A percentile compares a stretch with the other conserved stretches of the same genome.
Evolutionary conservation across 202 grass and related monocot species (phyloP).

Genomic region (Saccharum hybrid): DNA sequence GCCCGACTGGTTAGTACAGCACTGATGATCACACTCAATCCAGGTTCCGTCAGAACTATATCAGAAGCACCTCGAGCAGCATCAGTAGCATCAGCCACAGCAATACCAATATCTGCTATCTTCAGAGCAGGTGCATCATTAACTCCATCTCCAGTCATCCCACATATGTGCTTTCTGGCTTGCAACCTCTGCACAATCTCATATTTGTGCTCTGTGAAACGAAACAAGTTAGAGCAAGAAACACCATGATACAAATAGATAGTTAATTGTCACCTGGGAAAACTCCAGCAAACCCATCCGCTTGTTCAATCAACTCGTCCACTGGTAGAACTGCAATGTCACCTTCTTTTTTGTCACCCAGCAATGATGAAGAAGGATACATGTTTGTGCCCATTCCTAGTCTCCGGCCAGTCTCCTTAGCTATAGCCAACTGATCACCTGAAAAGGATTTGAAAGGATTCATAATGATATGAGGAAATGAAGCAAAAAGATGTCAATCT

Average conservation of each 20-base stretch:
- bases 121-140: constrained; percentile 78
- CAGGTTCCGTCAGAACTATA: constrained; percentile 73
- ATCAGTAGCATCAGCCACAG: constrained; percentile 74
- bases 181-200: constrained; percentile 73
- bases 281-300: constrained; percentile 77
- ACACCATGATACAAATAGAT: constrained; percentile 5
- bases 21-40: constrained; percentile 76
- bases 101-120: constrained; percentile 75
- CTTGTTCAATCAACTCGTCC: constrained; percentile 72
- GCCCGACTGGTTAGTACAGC: constrained; percentile 70
- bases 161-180: constrained; percentile 73
- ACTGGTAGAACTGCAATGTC: constrained; percentile 58
- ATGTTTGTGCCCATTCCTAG: constrained; percentile 81
- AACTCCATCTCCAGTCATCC: constrained; percentile 80
- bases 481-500: constrained; percentile 11
- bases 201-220: constrained; percentile 66
- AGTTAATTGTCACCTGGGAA: constrained; percentile 60
- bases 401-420: constrained; percentile 74
- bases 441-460: constrained; percentile 39
- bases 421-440: constrained; percentile 81
- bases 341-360: constrained; percentile 58
- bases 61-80: constrained; percentile 70
- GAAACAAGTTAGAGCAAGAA: constrained; percentile 44
- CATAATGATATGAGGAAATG: not conserved
- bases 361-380: constrained; percentile 74